Evolutionary conservation across 139 green algal species (phyloP).

Genomic region (Tetradesmus lagerheimii): DNA sequence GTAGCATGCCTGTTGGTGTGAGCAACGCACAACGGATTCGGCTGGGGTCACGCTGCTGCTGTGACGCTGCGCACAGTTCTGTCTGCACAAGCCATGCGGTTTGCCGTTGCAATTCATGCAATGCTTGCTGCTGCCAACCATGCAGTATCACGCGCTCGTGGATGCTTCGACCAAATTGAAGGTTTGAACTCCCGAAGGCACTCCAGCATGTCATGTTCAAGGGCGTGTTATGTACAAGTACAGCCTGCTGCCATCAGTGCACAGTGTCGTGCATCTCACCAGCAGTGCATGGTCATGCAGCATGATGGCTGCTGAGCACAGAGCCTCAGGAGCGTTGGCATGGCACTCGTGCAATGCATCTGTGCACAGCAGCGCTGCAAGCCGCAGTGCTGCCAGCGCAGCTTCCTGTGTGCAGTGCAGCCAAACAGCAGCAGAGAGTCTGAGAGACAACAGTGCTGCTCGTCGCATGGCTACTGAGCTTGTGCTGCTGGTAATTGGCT

Average conservation of each 20-base stretch:
- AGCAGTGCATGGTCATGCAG: slow-evolving; percentile 72
- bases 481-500: no score
- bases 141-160: no score
- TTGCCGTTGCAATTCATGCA: no score
- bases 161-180: no score
- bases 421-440: not conserved
- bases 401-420: slow-evolving; percentile 34
- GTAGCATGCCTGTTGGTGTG: no score
- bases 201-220: no score
- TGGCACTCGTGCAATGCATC: slow-evolving; percentile 51
- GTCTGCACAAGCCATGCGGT: no score
- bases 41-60: no score
- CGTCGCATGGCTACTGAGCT: not conserved
- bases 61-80: no score
- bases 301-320: slow-evolving; percentile 49
- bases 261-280: slow-evolving; percentile 37
- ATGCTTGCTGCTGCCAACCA: no score
- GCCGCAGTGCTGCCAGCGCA: slow-evolving; percentile 44
- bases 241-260: not conserved
- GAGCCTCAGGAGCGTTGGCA: slow-evolving; percentile 34
- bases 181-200: no score
- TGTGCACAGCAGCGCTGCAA: slow-evolving; percentile 50
- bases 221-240: not conserved
- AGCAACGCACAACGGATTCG: no score
- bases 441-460: not conserved